A percentile compares a stretch with the other conserved stretches of the same genome.
phyloP scores from a whole-genome alignment of 495 filamentous ascomycete species.

The Parathielavia appendiculata region DNA sequence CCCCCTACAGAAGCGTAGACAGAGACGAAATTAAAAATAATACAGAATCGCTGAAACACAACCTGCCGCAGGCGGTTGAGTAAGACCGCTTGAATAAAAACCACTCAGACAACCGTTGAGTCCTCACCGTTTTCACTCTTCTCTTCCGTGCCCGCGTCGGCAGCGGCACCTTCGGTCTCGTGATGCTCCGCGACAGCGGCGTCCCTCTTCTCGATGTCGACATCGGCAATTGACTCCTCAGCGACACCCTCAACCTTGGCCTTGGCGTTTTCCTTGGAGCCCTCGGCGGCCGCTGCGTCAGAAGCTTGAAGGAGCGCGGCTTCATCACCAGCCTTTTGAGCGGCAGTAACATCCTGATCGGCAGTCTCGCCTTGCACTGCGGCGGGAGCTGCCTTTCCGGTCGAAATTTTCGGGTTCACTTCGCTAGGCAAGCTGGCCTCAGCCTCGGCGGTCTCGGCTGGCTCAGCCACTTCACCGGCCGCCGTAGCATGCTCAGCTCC shows the following conservation, averaged over 20 bases:
- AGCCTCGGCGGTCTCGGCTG: conserved; percentile 4
- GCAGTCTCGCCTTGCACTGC: conserved; percentile 32
- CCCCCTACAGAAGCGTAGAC: not conserved
- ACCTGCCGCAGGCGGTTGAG: conserved; percentile 7
- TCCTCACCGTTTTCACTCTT: conserved; percentile 11
- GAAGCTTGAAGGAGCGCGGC: conserved; percentile 3
- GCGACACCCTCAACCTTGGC: not conserved
- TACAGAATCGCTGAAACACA: conserved; percentile 2
- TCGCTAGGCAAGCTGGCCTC: conserved; percentile 1
- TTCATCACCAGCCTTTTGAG: conserved; percentile 22
- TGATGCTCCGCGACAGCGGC: not conserved
- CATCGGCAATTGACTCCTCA: conserved; percentile 3
- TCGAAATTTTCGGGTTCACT: conserved; percentile 13
- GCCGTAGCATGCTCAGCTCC: conserved; percentile 21
- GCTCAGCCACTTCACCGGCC: conserved; percentile 25
- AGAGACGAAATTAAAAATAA: conserved; percentile 13
- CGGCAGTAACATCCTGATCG: conserved; percentile 26
- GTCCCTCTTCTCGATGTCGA: not conserved
- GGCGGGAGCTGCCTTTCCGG: conserved; percentile 29
- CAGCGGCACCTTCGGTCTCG: not conserved
- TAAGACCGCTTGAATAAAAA: not conserved
- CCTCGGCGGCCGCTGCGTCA: conserved; percentile 20
- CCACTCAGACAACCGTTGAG: conserved; percentile 3
- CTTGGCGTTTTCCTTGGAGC: conserved; percentile 33
- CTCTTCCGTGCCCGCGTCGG: not conserved